phyloP scores from a whole-genome alignment of 2,329 filamentous ascomycete species.

The Fusarium sp. region DNA sequence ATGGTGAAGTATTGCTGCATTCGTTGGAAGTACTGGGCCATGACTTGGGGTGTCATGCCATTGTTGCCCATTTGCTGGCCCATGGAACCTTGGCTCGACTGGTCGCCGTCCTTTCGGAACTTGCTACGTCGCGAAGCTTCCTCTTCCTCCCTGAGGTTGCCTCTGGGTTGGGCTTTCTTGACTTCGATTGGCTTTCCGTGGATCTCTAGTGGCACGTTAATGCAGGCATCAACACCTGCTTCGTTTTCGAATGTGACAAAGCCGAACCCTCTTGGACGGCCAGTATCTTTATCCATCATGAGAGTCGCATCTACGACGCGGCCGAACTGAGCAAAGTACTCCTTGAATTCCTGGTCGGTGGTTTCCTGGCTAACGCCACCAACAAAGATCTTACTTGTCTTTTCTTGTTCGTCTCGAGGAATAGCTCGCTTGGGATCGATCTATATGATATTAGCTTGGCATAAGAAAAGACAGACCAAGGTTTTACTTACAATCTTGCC shows the following conservation, averaged over 20 bases:
- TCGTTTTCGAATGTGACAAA: conserved; percentile 99
- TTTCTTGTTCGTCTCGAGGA: conserved; percentile 96
- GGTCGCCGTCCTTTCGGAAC: conserved; percentile 67
- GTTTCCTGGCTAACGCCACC: conserved; percentile 98
- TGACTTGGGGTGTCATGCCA: conserved; percentile 93
- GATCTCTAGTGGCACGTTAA: conserved; percentile 87
- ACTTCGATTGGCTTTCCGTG: conserved; percentile 97
- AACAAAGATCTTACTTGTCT: conserved; percentile 98
- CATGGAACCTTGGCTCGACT: conserved; percentile 56
- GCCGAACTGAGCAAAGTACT: conserved; percentile 97
- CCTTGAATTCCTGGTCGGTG: conserved; percentile 93
- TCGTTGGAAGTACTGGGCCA: conserved; percentile 98
- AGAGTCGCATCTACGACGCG: conserved; percentile 96
- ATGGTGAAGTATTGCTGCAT: conserved; percentile 98
- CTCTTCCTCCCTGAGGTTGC: conserved; percentile 93
- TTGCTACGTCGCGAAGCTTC: conserved; percentile 73
- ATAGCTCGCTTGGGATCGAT: conserved; percentile 99
- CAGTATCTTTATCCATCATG: conserved; percentile 99
- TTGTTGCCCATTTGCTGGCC: conserved; percentile 59
- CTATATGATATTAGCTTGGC: conserved; percentile 60
- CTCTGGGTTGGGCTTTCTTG: conserved; percentile 95
- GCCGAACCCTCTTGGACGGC: conserved; percentile 94
- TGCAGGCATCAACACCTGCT: conserved; percentile 90
- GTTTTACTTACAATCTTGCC: conserved; percentile 88
- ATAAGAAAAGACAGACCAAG: background rate